A percentile compares a stretch with the other conserved stretches of the same genome.
These are phyloP conservation scores for Ceratocystis lukuohia DNA, from an alignment of 2,329 filamentous ascomycete genomes.

Conservation along the genomic window DNA sequence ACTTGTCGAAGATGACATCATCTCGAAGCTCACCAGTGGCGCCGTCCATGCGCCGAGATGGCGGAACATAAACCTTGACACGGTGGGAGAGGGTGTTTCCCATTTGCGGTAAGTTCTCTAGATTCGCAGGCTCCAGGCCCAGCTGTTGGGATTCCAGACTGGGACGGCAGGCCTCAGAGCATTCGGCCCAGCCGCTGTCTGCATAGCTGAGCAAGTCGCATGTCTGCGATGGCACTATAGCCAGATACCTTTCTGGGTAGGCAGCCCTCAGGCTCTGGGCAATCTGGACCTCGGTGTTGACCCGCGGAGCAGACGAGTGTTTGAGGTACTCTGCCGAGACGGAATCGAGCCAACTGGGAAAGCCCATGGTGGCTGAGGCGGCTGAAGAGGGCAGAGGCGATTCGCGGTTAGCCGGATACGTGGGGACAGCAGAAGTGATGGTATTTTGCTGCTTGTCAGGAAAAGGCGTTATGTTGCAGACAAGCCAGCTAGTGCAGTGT, in stretches of 20 bases:
- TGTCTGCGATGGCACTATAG: constrained; percentile 27
- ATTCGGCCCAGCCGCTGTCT: constrained; percentile 28
- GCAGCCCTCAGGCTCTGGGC: constrained; percentile 29
- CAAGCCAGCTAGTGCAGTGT: neutral
- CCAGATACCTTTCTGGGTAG: constrained; percentile 33
- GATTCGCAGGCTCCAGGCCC: neutral
- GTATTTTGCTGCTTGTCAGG: neutral
- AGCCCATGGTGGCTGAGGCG: neutral
- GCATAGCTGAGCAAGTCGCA: constrained; percentile 34
- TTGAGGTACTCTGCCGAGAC: constrained; percentile 25
- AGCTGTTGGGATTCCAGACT: too few relatives aligned
- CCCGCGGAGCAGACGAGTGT: constrained; percentile 30
- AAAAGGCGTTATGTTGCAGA: neutral
- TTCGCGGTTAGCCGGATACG: neutral
- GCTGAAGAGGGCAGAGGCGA: neutral
- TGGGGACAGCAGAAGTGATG: neutral
- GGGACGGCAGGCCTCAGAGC: neutral
- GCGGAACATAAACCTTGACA: constrained; percentile 31
- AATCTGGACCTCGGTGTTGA: constrained; percentile 34
- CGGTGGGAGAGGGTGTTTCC: constrained; percentile 24
- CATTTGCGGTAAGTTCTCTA: neutral
- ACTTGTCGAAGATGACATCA: constrained; percentile 30
- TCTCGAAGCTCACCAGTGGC: constrained; percentile 27
- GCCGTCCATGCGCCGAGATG: constrained; percentile 31
- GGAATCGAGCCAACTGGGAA: constrained; percentile 20